Conservation (phyloP, 257 asterid species). For the Gentiana straminea region DNA sequence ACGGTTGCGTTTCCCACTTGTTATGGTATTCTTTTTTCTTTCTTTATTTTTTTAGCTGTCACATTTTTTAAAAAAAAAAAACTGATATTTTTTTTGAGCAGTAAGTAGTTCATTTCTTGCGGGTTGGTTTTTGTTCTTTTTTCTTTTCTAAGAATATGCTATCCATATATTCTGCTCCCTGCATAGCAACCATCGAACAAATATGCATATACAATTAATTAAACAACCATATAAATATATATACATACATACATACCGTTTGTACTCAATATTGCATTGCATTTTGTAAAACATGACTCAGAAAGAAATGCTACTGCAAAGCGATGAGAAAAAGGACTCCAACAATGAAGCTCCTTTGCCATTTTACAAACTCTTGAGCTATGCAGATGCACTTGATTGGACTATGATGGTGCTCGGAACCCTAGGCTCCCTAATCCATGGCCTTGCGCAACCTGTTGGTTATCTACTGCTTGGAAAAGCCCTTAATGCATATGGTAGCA, state of each 20-base stretch:
- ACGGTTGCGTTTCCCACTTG: conserved; percentile 31
- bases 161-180: not conserved
- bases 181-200: conserved; percentile 6
- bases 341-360: conserved; percentile 22
- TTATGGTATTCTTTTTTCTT: too few relatives aligned
- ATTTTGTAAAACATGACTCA: conserved; percentile 7
- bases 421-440: conserved; percentile 61
- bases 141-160: conserved; percentile 11
- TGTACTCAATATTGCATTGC: conserved; percentile 12
- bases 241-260: not conserved
- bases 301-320: conserved; percentile 18
- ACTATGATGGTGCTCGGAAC: conserved; percentile 58
- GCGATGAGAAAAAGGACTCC: conserved; percentile 7
- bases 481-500: conserved; percentile 56
- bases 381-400: conserved; percentile 69
- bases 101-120: too few relatives aligned
- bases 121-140: too few relatives aligned
- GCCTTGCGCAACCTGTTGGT: conserved; percentile 73
- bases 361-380: conserved; percentile 43
- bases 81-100: too few relatives aligned
- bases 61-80: too few relatives aligned
- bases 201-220: not conserved
- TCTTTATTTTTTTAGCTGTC: too few relatives aligned
- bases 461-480: conserved; percentile 65
- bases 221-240: not conserved